Evolutionary conservation across 2,329 filamentous ascomycete species (phyloP), one percentile per base, ranked within the genome.

Genomic region (Epichloe brachyelytri): DNA sequence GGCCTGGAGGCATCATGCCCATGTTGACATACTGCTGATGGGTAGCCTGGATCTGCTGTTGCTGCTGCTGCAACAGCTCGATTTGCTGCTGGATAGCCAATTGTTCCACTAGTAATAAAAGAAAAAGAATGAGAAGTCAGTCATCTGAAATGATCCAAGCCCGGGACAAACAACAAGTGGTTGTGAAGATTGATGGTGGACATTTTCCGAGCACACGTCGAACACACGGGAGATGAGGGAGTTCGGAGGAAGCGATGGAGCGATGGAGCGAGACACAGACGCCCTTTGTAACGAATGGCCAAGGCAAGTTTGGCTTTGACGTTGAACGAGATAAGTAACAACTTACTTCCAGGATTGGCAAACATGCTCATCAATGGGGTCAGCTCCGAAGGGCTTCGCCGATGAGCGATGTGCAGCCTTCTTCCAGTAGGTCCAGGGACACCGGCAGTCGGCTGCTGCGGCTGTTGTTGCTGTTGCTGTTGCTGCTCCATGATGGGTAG

Each of bases 1-100:
- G 91, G 62, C 86, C 85, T 49, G 87, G 85, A 59, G 86, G 85
- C 62, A 97, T 83, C 79, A 97, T 89, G 68, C 88, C 88, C 86
- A 96, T 90, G 69, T 93, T 95, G 63, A 95, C 85, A 75, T 95
- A 96, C 72, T 97, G 91, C 71, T 96, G 90, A 65, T 96, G 89
- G 57, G 88, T 93, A 61, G 88, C 88, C 71, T 94, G 88, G 65
- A 97, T 94, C 68, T 96, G 90, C 70, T 97, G 90, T 68, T 97
- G 93, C 69, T 97, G 93, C 68, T 95, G 89, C 74, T 97, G 91
- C 64, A 97, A 78, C 65, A 94, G 79, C 72, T 97, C 91, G 65
- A 97, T 96, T 72, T 97, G 91, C 75, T 96, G 91, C 73, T 95
- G 90, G 67, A 97, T 90, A 65, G 88, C 88, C 66, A 95, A 81